These are phyloP conservation scores for Yamadazyma laniorum DNA, from an alignment of 805 yeast species.

Conservation along the genomic window DNA sequence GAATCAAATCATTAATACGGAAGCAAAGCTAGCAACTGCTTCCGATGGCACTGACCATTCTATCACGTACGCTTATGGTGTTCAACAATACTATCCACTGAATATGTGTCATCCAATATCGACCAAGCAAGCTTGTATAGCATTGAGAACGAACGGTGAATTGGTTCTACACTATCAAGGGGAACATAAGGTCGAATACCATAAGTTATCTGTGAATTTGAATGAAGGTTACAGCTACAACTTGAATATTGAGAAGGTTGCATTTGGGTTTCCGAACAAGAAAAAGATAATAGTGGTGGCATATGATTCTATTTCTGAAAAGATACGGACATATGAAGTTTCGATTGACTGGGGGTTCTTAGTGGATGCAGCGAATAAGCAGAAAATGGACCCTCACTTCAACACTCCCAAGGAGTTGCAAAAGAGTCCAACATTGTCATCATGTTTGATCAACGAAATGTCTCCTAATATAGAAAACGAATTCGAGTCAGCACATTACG, in stretches of 20 bases:
- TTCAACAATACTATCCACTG: constrained; percentile 55
- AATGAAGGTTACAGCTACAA: constrained; percentile 20
- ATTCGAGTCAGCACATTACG: constrained; percentile 10
- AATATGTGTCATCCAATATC: constrained; percentile 68
- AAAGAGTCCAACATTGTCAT: constrained; percentile 37
- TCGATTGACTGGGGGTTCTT: constrained; percentile 57
- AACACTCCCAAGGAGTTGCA: constrained; percentile 48
- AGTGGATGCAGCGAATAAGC: constrained; percentile 44
- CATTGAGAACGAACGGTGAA: constrained; percentile 61
- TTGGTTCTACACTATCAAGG: constrained; percentile 62
- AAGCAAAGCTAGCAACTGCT: constrained; percentile 43
- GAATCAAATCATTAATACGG: constrained; percentile 56
- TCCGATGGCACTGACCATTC: constrained; percentile 12
- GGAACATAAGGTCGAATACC: constrained; percentile 59
- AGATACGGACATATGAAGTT: constrained; percentile 42
- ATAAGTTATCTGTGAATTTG: constrained; percentile 31
- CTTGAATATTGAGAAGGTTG: constrained; percentile 26
- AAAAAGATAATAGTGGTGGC: constrained; percentile 45
- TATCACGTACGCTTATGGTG: constrained; percentile 49
- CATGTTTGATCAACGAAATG: constrained; percentile 12
- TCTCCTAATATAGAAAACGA: constrained; percentile 10
- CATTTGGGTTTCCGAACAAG: constrained; percentile 53
- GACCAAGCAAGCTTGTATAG: constrained; percentile 69
- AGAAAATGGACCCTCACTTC: constrained; percentile 47
- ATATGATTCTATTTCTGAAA: constrained; percentile 33